Evolutionary conservation across 495 filamentous ascomycete species (phyloP).

Genomic region (Annulohypoxylon maeteangense): DNA sequence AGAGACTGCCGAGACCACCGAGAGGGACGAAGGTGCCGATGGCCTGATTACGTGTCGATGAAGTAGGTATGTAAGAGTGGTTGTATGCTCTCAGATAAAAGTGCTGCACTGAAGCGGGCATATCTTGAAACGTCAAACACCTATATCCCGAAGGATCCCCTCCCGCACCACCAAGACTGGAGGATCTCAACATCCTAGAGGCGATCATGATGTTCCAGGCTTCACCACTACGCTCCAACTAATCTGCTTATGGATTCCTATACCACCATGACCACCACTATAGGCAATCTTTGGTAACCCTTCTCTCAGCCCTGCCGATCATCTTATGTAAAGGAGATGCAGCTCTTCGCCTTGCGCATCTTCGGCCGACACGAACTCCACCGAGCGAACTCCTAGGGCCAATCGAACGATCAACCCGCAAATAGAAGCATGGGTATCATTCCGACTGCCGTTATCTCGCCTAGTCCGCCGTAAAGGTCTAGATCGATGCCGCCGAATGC

Average conservation of each 20-base stretch:
- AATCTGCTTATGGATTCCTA: slow-evolving; percentile 1
- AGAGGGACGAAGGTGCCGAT: slow-evolving; percentile 15
- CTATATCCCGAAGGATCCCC: slow-evolving; percentile 26
- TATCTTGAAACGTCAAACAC: slow-evolving; percentile 30
- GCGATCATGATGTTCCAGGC: background rate
- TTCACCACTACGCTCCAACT: slow-evolving; percentile 1
- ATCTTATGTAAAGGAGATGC: slow-evolving; percentile 17
- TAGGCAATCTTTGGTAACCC: slow-evolving; percentile 2
- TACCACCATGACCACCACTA: background rate
- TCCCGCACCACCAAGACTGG: slow-evolving; percentile 5
- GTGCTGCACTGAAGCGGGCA: slow-evolving; percentile 33
- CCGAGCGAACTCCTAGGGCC: slow-evolving; percentile 2
- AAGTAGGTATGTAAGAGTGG: background rate
- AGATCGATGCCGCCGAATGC: slow-evolving; percentile 4
- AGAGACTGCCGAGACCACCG: slow-evolving; percentile 12
- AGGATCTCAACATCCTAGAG: slow-evolving; percentile 17
- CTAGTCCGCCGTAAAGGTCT: background rate
- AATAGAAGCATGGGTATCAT: slow-evolving; percentile 7
- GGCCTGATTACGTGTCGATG: slow-evolving; percentile 36
- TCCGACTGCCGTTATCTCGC: background rate
- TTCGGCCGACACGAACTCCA: slow-evolving; percentile 9
- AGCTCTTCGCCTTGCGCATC: slow-evolving; percentile 19
- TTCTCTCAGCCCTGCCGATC: slow-evolving; percentile 24
- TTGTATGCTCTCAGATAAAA: slow-evolving; percentile 33
- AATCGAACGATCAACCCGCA: slow-evolving; percentile 18